phyloP scores from a whole-genome alignment of 2,329 filamentous ascomycete genomes.

The Colletotrichum sp. region DNA sequence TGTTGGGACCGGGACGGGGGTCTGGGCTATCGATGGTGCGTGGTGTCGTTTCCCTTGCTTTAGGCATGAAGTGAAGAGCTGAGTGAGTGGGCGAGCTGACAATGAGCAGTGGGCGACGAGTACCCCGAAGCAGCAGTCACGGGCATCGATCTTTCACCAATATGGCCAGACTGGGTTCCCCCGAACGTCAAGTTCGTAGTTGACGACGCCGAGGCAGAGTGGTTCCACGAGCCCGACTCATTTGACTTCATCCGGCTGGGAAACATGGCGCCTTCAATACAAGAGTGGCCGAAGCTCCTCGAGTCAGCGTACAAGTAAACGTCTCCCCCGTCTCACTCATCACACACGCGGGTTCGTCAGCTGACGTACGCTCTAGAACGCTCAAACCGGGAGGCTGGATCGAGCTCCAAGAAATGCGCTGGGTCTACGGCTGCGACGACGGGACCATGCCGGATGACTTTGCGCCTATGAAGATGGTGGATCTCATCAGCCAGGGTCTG shows the following conservation, averaged over 20 bases:
- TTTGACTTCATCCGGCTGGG: conserved; percentile 68
- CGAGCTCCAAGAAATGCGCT: conserved; percentile 55
- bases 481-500: conserved; percentile 24
- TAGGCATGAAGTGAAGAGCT: background rate
- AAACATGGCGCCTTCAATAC: conserved; percentile 45
- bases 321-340: conserved; percentile 52
- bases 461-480: conserved; percentile 23
- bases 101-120: conserved; percentile 63
- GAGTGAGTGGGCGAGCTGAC: background rate
- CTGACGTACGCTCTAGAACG: conserved; percentile 47
- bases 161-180: conserved; percentile 69
- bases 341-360: conserved; percentile 36
- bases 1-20: conserved; percentile 50
- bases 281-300: conserved; percentile 57
- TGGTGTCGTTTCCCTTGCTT: background rate
- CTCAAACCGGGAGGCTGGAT: conserved; percentile 59
- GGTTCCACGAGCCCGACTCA: conserved; percentile 44
- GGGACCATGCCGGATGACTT: conserved; percentile 43
- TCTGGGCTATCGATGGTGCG: conserved; percentile 67
- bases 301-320: conserved; percentile 59
- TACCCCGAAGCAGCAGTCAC: conserved; percentile 64
- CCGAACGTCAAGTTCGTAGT: conserved; percentile 77
- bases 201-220: conserved; percentile 59
- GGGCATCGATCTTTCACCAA: conserved; percentile 71
- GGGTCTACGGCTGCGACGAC: conserved; percentile 47